Base-by-base conservation (phyloP, 1,284 basidiomycete species). In the Earliella scabrosa region DNA sequence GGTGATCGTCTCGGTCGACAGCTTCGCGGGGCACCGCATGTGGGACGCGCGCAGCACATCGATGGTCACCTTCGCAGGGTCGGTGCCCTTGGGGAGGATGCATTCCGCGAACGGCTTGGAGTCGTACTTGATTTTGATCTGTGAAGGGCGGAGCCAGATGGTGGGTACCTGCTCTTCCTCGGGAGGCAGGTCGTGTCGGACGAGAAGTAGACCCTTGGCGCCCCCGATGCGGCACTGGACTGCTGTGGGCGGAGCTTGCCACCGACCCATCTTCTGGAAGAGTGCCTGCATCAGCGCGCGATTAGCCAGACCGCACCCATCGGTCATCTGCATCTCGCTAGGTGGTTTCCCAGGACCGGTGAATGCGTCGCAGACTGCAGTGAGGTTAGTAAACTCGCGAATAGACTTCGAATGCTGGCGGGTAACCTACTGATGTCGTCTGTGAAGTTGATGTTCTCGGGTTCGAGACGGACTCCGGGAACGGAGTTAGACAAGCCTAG, bases 221-320 rank as follows among this genome's bases (percentile, higher is more conserved):
- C 78, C 79, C 16, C 63, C 68, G 6, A 79, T 45, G 3, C 79
- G 71, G 50, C 70, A 67, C 52, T 81, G 79, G 11, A 80, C 58
- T 0, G 77, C 78, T 1, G 70, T 73, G 3, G 78, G 77, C 20
- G 66, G 58, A 0, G 61, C 59, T 3, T 60, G 56, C 68, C 73
- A 73, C 0, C 67, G 41, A n/a, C 70, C 68, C 24, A 61, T 66
- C 0, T 69, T 52, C n/a, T 67, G 56, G 0, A 79, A 51, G 1
- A n/a, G n/a, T n/a, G 36, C 23, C 5, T 66, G 45, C 38, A 77
- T 66, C 3, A 73, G 65, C 0, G 66, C 63, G 1, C 63, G 58
- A 45, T 74, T 78, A 0, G 72, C 70, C 23, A 75, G 59, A 0
- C 79, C 79, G 54, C 75, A 78, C 0, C 79, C 78, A 52, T 80